Evolutionary conservation across 805 yeast species (phyloP).

Genomic region (Metschnikowia lachancei): DNA sequence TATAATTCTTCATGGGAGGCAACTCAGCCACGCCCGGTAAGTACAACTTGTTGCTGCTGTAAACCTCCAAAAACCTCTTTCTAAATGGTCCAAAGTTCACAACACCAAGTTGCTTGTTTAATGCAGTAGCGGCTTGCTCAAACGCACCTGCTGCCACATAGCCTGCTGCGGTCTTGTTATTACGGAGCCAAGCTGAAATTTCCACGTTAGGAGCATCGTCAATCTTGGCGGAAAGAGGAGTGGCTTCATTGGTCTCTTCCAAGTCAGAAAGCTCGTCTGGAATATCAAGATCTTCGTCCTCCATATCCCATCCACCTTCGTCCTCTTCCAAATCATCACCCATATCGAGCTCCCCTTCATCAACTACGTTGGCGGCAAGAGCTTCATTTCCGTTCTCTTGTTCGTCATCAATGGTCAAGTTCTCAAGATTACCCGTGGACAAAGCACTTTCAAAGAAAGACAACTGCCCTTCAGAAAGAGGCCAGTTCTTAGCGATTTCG

Average conservation of each 20-base stretch:
- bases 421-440: conserved; percentile 68
- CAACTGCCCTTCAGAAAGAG: conserved; percentile 65
- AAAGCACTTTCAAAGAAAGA: conserved; percentile 86
- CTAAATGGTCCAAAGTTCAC: conserved; percentile 85
- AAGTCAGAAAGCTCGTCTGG: conserved; percentile 35
- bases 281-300: conserved; percentile 74
- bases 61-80: conserved; percentile 77
- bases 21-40: conserved; percentile 72
- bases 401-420: conserved; percentile 49
- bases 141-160: conserved; percentile 95
- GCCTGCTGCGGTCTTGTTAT: conserved; percentile 85
- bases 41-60: conserved; percentile 72
- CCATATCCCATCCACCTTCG: conserved; percentile 78
- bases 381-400: background rate
- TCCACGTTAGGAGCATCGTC: conserved; percentile 50
- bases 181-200: conserved; percentile 77
- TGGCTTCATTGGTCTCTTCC: conserved; percentile 16
- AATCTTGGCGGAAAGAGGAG: conserved; percentile 5
- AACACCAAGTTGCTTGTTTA: conserved; percentile 86
- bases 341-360: conserved; percentile 15
- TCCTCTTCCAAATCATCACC: conserved; percentile 48
- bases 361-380: conserved; percentile 15
- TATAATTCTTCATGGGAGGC: conserved; percentile 64
- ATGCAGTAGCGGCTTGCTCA: conserved; percentile 90
- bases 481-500: conserved; percentile 66